Evolutionary conservation across 2,329 filamentous ascomycete species (phyloP).

Genomic region (Cladosporium austrohemisphaericum): DNA sequence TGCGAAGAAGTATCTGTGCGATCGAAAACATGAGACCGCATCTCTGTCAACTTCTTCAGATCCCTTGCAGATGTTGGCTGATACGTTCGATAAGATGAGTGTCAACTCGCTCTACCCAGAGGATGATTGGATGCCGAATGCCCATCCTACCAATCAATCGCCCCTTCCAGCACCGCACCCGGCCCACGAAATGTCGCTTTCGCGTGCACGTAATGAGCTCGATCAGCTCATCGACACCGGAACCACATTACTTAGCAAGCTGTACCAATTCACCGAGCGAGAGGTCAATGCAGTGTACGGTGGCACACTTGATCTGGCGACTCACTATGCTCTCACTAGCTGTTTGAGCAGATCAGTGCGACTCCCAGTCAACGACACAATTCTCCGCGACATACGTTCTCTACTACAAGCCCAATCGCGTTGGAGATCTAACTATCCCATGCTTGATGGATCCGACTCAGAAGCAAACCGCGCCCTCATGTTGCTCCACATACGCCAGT

Average conservation of each 20-base stretch:
- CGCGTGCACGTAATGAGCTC: not conserved
- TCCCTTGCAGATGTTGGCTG: not conserved
- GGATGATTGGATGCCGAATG: not conserved
- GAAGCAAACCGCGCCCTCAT: not conserved
- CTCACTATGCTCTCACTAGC: conserved; percentile 1
- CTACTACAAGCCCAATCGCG: not conserved
- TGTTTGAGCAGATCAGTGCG: conserved; percentile 1
- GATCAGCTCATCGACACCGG: conserved; percentile 1
- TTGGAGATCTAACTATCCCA: not conserved
- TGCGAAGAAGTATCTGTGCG: not conserved
- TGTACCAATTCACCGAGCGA: not conserved
- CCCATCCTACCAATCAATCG: too few species aligned
- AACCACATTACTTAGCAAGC: not conserved
- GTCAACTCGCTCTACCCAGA: not conserved
- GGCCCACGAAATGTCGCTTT: not conserved
- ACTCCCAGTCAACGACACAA: not conserved
- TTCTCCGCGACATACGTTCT: not conserved
- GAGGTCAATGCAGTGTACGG: not conserved
- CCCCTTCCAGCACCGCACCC: too few species aligned
- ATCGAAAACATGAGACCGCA: too few species aligned
- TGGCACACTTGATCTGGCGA: not conserved
- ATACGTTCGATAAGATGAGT: not conserved
- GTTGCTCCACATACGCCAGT: conserved; percentile 4
- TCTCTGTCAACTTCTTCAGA: not conserved
- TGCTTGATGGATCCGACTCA: not conserved